Conservation (phyloP, 2,329 filamentous ascomycete genomes). For the Stachybotrys chlorohalonatus region DNA sequence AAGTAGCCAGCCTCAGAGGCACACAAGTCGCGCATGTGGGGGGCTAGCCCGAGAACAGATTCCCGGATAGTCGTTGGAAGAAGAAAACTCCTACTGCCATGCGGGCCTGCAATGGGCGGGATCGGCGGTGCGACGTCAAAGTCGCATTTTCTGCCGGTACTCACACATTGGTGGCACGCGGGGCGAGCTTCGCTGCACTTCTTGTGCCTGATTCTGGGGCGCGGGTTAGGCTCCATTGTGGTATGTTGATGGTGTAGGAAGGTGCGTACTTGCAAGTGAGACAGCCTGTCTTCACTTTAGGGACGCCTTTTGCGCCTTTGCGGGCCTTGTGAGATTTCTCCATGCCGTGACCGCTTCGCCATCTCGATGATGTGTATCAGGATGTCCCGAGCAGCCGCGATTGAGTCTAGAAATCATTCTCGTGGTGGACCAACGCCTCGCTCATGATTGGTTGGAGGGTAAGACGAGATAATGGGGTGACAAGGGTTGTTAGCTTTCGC, state of each 20-base stretch:
- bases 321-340: not conserved
- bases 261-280: conserved; percentile 6
- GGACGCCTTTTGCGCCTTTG: not conserved
- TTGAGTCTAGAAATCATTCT: not conserved
- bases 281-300: conserved; percentile 3
- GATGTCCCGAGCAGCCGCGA: no score
- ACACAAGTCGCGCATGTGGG: not conserved
- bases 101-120: no score
- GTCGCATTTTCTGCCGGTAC: conserved; percentile 1
- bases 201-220: conserved; percentile 2
- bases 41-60: not conserved
- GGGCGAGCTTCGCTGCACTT: conserved; percentile 3
- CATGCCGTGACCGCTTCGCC: not conserved
- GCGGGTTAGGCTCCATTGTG: not conserved
- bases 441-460: not conserved
- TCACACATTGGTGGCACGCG: conserved; percentile 2
- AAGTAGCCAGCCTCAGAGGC: not conserved
- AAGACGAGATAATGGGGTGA: not conserved
- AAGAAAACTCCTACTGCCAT: no score
- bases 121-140: not conserved
- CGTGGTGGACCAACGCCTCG: not conserved
- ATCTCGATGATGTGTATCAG: no score
- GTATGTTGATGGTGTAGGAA: not conserved
- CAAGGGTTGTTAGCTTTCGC: not conserved
- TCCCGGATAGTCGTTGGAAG: not conserved